Evolutionary conservation across 441 rosid species (phyloP).

Genomic region (Adansonia grandidieri): DNA sequence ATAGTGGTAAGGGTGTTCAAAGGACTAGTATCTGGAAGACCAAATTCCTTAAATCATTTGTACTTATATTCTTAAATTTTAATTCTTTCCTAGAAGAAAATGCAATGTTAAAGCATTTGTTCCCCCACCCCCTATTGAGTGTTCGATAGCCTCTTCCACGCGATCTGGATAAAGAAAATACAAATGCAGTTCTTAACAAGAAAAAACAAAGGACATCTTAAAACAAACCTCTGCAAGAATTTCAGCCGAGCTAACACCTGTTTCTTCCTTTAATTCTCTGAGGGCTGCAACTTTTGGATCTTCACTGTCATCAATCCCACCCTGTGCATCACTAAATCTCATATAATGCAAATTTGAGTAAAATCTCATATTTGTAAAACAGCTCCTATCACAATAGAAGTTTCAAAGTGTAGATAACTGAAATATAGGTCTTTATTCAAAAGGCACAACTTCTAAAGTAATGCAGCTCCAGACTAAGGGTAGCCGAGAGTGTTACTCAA

Average conservation of each 20-base stretch:
- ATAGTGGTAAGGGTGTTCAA: not conserved
- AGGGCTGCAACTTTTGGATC: constrained; percentile 84
- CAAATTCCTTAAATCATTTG: not conserved
- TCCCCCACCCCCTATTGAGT: not conserved
- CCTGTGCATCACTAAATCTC: constrained; percentile 42
- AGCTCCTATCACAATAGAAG: not conserved
- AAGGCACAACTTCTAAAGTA: not conserved
- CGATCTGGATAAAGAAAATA: not conserved
- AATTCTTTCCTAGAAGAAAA: not conserved
- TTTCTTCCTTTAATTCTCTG: constrained; percentile 92
- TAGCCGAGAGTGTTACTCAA: not conserved
- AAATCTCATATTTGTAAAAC: not conserved
- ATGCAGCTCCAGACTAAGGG: not conserved
- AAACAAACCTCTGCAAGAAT: constrained; percentile 72
- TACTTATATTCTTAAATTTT: not conserved
- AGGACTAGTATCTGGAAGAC: not conserved
- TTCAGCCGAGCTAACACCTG: constrained; percentile 82
- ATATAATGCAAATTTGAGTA: not conserved
- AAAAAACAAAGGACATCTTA: not conserved
- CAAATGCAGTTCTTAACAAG: not conserved
- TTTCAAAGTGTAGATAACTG: not conserved
- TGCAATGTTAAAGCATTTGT: not conserved
- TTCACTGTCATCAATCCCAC: constrained; percentile 87
- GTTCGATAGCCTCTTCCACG: constrained; percentile 3
- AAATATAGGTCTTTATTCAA: not conserved